A percentile compares a stretch with the other conserved stretches of the same genome.
Evolutionary conservation across 768 basidiomycete genomes (phyloP).

Genomic region (Kwoniella dejecticola): DNA sequence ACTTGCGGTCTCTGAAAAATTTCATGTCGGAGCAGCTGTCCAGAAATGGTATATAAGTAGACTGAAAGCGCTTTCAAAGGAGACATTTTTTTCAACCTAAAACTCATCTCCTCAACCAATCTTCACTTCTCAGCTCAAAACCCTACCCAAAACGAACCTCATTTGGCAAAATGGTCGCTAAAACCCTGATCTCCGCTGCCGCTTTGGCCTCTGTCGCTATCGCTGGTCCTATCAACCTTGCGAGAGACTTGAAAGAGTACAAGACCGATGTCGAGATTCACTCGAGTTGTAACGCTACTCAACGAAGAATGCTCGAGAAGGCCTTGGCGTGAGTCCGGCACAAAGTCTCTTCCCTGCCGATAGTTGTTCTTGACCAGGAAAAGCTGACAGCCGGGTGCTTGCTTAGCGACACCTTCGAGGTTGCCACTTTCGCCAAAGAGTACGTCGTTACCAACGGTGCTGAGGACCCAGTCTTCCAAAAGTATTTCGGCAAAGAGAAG

Average conservation of each 20-base stretch:
- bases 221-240: constrained; percentile 29
- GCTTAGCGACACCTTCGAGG: constrained; percentile 42
- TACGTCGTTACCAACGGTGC: constrained; percentile 46
- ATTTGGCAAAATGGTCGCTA: constrained; percentile 30
- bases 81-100: neutral
- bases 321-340: constrained; percentile 42
- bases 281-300: constrained; percentile 45
- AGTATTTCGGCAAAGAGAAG: constrained; percentile 47
- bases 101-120: neutral
- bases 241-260: constrained; percentile 32
- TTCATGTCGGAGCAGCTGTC: neutral
- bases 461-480: constrained; percentile 45
- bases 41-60: constrained; percentile 5
- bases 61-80: too few species aligned
- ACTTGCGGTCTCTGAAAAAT: neutral
- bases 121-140: constrained; percentile 5
- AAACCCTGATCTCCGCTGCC: constrained; percentile 15
- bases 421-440: constrained; percentile 37
- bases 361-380: neutral
- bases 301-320: constrained; percentile 38
- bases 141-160: neutral
- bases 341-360: neutral
- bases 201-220: constrained; percentile 30
- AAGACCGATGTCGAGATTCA: constrained; percentile 40
- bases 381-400: too few species aligned